Conservation (phyloP, 345 rosid genomes). For the Gossypium australe region DNA sequence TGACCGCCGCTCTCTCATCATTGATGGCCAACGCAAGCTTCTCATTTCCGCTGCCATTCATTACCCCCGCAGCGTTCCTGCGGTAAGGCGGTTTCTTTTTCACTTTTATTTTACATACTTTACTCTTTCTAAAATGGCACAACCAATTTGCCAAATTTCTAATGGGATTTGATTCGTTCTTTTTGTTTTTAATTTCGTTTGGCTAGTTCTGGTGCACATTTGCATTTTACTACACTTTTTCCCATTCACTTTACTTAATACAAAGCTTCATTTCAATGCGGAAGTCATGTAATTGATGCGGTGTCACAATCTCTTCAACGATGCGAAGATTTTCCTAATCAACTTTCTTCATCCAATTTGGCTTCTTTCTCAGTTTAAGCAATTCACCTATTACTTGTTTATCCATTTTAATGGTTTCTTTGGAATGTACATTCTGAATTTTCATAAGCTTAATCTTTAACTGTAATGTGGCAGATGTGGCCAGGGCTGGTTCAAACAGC, state of each 20-base stretch:
- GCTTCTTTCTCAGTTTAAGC: background rate
- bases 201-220: no score
- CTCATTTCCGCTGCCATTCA: conserved; percentile 71
- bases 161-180: background rate
- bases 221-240: no score
- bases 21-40: conserved; percentile 56
- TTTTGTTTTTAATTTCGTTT: background rate
- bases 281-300: background rate
- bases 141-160: background rate
- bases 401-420: background rate
- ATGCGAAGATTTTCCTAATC: background rate
- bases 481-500: conserved; percentile 78
- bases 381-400: background rate
- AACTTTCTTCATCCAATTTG: no score
- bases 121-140: background rate
- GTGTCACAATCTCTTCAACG: background rate
- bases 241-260: no score
- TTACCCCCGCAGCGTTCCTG: conserved; percentile 74
- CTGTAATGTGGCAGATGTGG: conserved; percentile 64
- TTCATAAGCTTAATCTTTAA: conserved; percentile 10
- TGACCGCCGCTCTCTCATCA: conserved; percentile 53
- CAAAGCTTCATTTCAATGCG: background rate
- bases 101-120: background rate
- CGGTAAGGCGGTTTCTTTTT: conserved; percentile 17
- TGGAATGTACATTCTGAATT: background rate